Base-by-base conservation (phyloP, 2,329 filamentous ascomycete genomes). In the Monosporascus sp. region DNA sequence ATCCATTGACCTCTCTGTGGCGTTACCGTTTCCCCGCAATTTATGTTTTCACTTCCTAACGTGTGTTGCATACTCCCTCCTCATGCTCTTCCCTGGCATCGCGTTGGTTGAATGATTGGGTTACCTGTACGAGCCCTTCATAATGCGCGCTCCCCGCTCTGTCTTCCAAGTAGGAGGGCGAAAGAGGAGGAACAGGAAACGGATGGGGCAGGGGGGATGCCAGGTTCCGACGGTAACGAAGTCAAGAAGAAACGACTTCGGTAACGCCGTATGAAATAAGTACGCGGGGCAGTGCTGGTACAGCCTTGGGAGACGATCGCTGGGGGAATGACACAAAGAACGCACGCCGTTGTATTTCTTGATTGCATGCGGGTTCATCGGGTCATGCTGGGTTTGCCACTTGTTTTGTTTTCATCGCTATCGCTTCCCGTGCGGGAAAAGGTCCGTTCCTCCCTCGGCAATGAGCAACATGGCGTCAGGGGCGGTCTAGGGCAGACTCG, bases 11-110 rank as follows among this genome's bases (percentile, higher is more conserved):
- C 53, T 63, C 58, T 57, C 58, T 53, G 59, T 55, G 56, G 58
- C 63, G 62, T 59, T 54, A 50, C 60, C 55, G 60, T 61, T 58
- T 60, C 50, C 56, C 60, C 57, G 36, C 54, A 58, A 58, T 57
- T 50, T 62, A 57, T 61, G 54, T 63, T 65, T 54, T 58, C 55
- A 31, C 24, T 46, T 27, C 20, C 43, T 7, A 31, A 46, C 43
- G 43, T 55, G 50, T 57, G 47, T 57, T 54, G 55, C 49, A 52
- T 52, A 39, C 27, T 14, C 45, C 61, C 58, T 56, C 54, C 55
- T 56, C 55, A 45, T 48, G 43, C 53, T 55, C 57, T 51, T 52
- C 43, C 7, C 43, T 47, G 48, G 53, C 54, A 57, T 36, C 52
- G 55, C 25, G 11, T 46, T 24, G 24, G 43, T 46, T 31, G n/a